Evolutionary conservation across 768 basidiomycete species (phyloP), one percentile per base, ranked within the genome.

Genomic region (Phanerodontia chrysosporium): DNA sequence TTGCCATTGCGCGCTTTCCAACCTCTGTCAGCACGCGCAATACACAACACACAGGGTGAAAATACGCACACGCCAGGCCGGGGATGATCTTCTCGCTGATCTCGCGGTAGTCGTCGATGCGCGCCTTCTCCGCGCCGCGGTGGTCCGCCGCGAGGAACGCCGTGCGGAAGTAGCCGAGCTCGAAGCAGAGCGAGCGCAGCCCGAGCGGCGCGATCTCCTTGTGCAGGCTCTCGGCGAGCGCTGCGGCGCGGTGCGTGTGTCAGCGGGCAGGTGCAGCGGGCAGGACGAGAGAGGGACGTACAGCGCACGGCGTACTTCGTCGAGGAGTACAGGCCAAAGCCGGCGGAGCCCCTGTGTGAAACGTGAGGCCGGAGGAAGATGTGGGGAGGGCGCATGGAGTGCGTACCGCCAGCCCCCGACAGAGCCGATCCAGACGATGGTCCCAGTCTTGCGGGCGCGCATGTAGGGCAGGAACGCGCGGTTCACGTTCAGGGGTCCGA

Each of bases 381-480:
- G 18, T n/a, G 12, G 24, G 21, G 12, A 45, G 16, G 21, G 3
- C 22, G n/a, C 3, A 21, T 25, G 39, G 39, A 42, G 25, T 13
- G 45, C 62, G 12, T 27, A 65, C 62, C 21, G 24, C 62, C 65
- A 66, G 18, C 69, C 70, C 10, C 36, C 67, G 51, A 67, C 14
- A 18, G 80, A 82, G 0, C 79, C 78, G 2, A 79, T 63, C 68
- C 73, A 78, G 6, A 80, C 65, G 10, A 82, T 65, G 0, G 76
- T 78, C 1, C 80, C 80, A 0, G 71, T 65, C 58, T 71, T 74
- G 24, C 72, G 69, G 54, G 72, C 70, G 13, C 81, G 70, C 76
- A 82, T 76, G 65, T 77, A 76, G 1, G 81, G 79, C 8, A 81
- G 70, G 66, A 81, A 75, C 0, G 80, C 79, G 21, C 77, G 67